phyloP scores from a whole-genome alignment of 164 flowering plant genomes.

The Tetracentron sinense region DNA sequence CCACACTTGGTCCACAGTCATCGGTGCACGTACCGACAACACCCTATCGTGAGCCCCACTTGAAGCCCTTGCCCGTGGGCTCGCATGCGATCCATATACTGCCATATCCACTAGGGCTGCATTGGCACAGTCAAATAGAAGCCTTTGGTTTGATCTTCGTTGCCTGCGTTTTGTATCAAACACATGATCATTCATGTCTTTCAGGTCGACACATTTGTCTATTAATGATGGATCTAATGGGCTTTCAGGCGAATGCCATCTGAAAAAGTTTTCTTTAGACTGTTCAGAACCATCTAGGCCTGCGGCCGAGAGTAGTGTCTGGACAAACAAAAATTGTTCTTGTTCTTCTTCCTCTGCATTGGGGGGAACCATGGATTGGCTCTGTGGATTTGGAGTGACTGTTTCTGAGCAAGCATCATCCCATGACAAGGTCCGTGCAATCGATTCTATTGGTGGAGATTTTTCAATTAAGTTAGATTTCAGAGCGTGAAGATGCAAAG shows the following conservation, averaged over 20 bases:
- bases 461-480: conserved; percentile 63
- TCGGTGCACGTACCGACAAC: conserved; percentile 4
- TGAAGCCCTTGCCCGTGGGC: conserved; percentile 13
- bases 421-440: conserved; percentile 77
- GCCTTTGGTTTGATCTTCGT: conserved; percentile 57
- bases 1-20: conserved; percentile 27
- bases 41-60: conserved; percentile 6
- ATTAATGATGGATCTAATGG: conserved; percentile 70
- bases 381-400: conserved; percentile 27
- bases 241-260: conserved; percentile 72
- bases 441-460: conserved; percentile 76
- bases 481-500: conserved; percentile 12
- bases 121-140: conserved; percentile 77
- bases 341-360: conserved; percentile 35
- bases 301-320: conserved; percentile 49
- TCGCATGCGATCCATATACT: conserved; percentile 18
- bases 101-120: conserved; percentile 56
- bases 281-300: conserved; percentile 39
- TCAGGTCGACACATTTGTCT: conserved; percentile 40
- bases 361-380: conserved; percentile 20
- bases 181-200: conserved; percentile 31
- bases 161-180: conserved; percentile 63
- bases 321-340: conserved; percentile 49
- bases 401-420: conserved; percentile 45
- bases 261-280: conserved; percentile 25